These are phyloP conservation scores for Neopestalotiopsis clavispora DNA, from an alignment of 2,329 filamentous ascomycete species.

Conservation along the genomic window DNA sequence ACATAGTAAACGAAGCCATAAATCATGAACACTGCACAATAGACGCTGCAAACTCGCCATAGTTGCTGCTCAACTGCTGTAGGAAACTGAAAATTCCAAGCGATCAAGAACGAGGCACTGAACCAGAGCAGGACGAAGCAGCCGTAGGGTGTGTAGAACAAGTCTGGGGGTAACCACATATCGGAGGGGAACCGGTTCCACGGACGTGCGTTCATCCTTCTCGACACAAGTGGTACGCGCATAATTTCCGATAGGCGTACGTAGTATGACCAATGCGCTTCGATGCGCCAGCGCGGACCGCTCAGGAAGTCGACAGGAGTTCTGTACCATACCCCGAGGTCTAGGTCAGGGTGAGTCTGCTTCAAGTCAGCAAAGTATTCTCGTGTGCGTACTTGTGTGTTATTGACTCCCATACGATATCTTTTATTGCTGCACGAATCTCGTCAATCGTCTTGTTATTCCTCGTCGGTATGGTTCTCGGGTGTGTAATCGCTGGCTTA, in stretches of 20 bases:
- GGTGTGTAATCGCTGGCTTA: background rate
- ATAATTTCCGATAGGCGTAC: background rate
- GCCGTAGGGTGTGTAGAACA: background rate
- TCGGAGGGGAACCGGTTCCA: no score
- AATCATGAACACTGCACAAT: background rate
- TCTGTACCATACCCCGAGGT: background rate
- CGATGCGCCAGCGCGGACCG: background rate
- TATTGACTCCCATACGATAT: background rate
- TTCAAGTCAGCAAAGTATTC: background rate
- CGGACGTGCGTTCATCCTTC: no score
- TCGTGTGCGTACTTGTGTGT: no score
- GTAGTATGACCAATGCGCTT: background rate
- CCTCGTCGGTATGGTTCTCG: background rate
- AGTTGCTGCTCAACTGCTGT: background rate
- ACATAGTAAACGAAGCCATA: background rate
- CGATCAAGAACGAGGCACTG: background rate
- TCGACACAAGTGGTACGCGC: no score
- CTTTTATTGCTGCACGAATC: background rate
- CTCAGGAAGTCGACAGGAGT: background rate
- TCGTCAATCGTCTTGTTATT: slow-evolving; percentile 1
- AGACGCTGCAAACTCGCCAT: background rate
- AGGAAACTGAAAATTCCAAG: background rate
- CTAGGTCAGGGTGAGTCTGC: background rate
- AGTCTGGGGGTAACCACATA: background rate
- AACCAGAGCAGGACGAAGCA: background rate